Evolutionary conservation across 2,329 filamentous ascomycete genomes (phyloP).

Genomic region (Colletotrichum tropicale): DNA sequence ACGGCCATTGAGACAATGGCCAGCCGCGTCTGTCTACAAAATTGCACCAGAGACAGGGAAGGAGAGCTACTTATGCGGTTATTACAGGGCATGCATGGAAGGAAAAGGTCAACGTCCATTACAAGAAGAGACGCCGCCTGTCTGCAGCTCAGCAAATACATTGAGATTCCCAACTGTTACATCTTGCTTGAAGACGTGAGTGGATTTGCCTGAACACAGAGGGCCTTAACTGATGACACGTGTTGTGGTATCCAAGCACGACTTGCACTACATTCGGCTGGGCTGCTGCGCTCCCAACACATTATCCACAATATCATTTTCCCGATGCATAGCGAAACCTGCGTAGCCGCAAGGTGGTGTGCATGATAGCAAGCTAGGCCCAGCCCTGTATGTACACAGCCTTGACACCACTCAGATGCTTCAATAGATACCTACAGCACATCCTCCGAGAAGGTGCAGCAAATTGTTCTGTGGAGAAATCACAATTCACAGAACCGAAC

Average conservation of each 20-base stretch:
- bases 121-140: background rate
- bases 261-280: background rate
- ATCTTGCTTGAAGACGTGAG: background rate
- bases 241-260: background rate
- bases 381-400: background rate
- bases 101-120: background rate
- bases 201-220: background rate
- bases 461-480: background rate
- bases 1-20: background rate
- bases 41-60: background rate
- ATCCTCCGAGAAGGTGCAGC: background rate
- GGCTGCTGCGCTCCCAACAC: background rate
- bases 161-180: background rate
- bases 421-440: background rate
- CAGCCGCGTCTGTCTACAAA: background rate
- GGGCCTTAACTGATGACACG: background rate
- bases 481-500: background rate
- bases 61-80: background rate
- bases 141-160: background rate
- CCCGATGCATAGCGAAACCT: background rate
- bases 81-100: background rate
- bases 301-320: background rate
- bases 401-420: background rate
- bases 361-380: background rate
- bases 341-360: background rate